Evolutionary conservation across 441 rosid species (phyloP).

Genomic region (Capsella rubella): DNA sequence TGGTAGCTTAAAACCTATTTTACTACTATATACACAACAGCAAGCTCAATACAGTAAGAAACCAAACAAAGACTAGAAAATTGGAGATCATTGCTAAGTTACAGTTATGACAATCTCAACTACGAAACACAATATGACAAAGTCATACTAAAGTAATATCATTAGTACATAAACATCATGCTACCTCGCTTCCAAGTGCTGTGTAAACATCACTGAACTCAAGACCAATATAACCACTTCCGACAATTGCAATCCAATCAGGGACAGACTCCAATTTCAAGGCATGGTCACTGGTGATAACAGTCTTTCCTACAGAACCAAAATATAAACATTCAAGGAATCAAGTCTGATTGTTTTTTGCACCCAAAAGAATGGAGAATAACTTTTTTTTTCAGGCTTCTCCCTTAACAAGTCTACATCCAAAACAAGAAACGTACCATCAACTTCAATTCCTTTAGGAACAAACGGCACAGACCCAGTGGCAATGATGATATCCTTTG

Average conservation of each 20-base stretch:
- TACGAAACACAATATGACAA: neutral
- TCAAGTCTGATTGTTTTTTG: constrained; percentile 20
- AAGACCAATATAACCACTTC: constrained; percentile 99
- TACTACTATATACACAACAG: neutral
- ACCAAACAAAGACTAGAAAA: neutral
- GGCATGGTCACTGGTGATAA: constrained; percentile 98
- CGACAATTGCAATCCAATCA: constrained; percentile 96
- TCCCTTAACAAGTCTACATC: neutral
- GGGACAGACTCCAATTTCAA: constrained; percentile 93
- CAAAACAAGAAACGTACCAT: constrained; percentile 60
- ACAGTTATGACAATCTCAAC: neutral
- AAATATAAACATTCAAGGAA: constrained; percentile 20
- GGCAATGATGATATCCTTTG: constrained; percentile 84
- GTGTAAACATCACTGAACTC: constrained; percentile 99
- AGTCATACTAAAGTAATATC: neutral
- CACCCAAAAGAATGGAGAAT: neutral
- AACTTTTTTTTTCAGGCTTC: neutral
- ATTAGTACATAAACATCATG: constrained; percentile 4
- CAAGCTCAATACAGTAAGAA: neutral
- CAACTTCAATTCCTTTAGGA: constrained; percentile 97
- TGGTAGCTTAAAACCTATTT: neutral
- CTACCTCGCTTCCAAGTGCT: constrained; percentile 99
- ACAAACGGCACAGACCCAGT: constrained; percentile 99
- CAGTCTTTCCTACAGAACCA: constrained; percentile 83
- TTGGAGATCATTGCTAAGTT: constrained; percentile 3